Percentiles rank a stretch among this genome's conserved stretches.
phyloP scores from a whole-genome alignment of 306 rosid species.

The Pachyrhizus erosus region DNA sequence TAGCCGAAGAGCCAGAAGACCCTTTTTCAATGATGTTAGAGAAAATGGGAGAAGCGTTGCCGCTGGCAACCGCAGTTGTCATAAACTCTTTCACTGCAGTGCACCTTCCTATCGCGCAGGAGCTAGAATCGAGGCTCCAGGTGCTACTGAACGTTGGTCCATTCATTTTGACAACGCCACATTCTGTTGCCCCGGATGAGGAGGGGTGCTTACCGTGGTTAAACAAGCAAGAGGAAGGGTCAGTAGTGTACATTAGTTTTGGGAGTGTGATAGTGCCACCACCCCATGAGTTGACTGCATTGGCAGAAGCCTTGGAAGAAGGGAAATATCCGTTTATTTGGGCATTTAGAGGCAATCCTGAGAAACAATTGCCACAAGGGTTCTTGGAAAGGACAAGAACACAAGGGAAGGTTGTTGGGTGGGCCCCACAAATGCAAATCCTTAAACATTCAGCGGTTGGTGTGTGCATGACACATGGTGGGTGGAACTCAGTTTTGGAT shows the following conservation, averaged over 20 bases:
- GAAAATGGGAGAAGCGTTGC: constrained; percentile 65
- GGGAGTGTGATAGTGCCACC: constrained; percentile 64
- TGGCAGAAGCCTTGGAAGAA: constrained; percentile 64
- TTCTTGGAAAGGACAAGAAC: constrained; percentile 36
- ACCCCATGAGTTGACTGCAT: constrained; percentile 56
- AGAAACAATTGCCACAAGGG: constrained; percentile 53
- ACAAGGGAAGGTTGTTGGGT: constrained; percentile 60
- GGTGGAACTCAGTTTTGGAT: constrained; percentile 77
- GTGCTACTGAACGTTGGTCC: constrained; percentile 69
- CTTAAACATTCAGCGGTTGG: constrained; percentile 54
- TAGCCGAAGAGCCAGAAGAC: constrained; percentile 30
- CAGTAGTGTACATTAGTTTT: constrained; percentile 70
- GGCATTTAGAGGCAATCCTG: constrained; percentile 59
- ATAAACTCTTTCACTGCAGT: constrained; percentile 65
- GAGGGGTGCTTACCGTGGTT: constrained; percentile 65
- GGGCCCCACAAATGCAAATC: constrained; percentile 68
- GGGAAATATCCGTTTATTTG: constrained; percentile 57
- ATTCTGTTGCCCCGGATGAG: constrained; percentile 35
- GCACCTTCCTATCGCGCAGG: constrained; percentile 33
- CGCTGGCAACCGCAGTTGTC: constrained; percentile 62
- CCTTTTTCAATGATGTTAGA: constrained; percentile 56
- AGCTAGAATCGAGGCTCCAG: constrained; percentile 45
- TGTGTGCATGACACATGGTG: constrained; percentile 65
- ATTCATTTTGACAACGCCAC: constrained; percentile 49
- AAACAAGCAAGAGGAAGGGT: constrained; percentile 41